Evolutionary conservation across 2,329 filamentous ascomycete genomes (phyloP).

Genomic region (Pestalotiopsis sp.): DNA sequence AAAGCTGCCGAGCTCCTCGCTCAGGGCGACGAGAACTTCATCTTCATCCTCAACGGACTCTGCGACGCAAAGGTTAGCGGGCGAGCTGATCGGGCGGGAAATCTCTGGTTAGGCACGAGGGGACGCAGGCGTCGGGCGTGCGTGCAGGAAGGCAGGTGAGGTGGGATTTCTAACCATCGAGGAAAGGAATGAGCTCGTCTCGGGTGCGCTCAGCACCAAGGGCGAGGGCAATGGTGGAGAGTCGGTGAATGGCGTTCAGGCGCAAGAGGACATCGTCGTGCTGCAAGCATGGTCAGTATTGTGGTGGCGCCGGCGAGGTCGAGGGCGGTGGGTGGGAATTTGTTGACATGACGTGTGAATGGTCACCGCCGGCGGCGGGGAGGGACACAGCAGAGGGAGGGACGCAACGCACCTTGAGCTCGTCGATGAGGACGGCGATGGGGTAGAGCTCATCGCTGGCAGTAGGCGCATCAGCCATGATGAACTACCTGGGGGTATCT

Average conservation of each 20-base stretch:
- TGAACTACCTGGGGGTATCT: constrained; percentile 40
- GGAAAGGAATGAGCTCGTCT: constrained; percentile 97
- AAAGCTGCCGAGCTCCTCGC: constrained; percentile 94
- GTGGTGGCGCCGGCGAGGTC: constrained; percentile 4
- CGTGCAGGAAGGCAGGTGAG: constrained; percentile 13
- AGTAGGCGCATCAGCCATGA: constrained; percentile 86
- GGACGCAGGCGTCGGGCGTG: constrained; percentile 8
- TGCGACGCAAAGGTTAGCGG: constrained; percentile 45
- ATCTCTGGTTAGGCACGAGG: too few relatives aligned
- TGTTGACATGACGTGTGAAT: constrained; percentile 17
- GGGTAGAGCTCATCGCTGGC: constrained; percentile 99
- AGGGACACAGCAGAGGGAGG: constrained; percentile 16
- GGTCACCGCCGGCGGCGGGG: not conserved
- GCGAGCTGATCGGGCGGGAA: not conserved
- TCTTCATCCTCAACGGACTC: constrained; percentile 99
- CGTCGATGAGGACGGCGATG: constrained; percentile 99
- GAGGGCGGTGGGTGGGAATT: constrained; percentile 16
- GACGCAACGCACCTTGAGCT: constrained; percentile 79
- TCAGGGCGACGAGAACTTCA: constrained; percentile 94
- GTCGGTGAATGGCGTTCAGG: constrained; percentile 96
- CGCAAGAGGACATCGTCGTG: constrained; percentile 98
- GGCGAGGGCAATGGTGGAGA: constrained; percentile 96
- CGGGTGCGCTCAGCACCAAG: constrained; percentile 94
- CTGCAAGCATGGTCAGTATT: constrained; percentile 50
- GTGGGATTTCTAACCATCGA: constrained; percentile 76